phyloP scores from a whole-genome alignment of 2,329 filamentous ascomycete genomes.

The Sordariomycetes sp. region DNA sequence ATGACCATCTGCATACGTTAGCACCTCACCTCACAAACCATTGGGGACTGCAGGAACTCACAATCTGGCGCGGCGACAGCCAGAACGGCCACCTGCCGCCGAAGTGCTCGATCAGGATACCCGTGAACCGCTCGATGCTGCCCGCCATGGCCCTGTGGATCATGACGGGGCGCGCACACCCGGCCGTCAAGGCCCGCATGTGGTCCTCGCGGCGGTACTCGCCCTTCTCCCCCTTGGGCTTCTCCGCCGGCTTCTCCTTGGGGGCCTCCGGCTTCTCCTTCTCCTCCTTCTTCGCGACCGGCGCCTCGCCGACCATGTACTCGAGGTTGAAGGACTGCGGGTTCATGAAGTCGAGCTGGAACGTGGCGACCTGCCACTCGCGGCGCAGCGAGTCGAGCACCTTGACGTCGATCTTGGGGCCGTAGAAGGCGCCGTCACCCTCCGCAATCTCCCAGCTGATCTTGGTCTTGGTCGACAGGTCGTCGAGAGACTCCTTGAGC shows the following conservation, averaged over 20 bases:
- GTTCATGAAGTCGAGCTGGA: constrained; percentile 71
- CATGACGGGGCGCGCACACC: constrained; percentile 74
- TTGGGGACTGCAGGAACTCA: constrained; percentile 8
- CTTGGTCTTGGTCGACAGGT: constrained; percentile 53
- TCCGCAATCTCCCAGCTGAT: constrained; percentile 82
- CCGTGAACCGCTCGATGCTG: constrained; percentile 54
- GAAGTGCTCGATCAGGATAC: constrained; percentile 75
- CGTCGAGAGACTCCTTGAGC: constrained; percentile 67
- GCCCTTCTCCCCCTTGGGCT: constrained; percentile 31
- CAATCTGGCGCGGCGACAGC: constrained; percentile 73
- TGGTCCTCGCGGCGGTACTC: constrained; percentile 22
- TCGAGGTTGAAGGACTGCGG: constrained; percentile 78
- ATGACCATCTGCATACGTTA: constrained; percentile 37
- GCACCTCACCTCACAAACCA: constrained; percentile 16
- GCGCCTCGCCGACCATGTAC: constrained; percentile 54
- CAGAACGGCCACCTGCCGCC: constrained; percentile 85
- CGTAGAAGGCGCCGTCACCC: constrained; percentile 95
- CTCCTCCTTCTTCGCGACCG: constrained; percentile 11
- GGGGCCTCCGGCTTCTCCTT: constrained; percentile 17
- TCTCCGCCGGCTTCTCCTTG: constrained; percentile 15
- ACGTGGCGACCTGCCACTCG: constrained; percentile 75
- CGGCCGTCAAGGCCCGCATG: constrained; percentile 45
- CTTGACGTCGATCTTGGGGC: constrained; percentile 96
- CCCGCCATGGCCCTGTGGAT: constrained; percentile 76
- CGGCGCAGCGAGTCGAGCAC: constrained; percentile 37